These are phyloP conservation scores for Coprinopsis marcescibilis DNA, from an alignment of 768 basidiomycete species.

Conservation along the genomic window DNA sequence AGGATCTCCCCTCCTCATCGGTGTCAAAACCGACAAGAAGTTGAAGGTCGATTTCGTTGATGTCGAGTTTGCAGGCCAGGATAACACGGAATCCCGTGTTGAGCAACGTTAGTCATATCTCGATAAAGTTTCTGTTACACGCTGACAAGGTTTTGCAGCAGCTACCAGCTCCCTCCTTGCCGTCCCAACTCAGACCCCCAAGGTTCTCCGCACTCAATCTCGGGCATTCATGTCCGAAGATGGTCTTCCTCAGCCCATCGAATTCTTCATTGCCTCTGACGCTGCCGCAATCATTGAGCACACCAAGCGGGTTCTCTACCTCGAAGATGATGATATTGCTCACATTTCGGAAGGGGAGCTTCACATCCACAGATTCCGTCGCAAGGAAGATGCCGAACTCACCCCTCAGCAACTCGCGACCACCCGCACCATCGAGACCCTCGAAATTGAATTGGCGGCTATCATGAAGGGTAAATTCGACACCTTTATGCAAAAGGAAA, in stretches of 20 bases:
- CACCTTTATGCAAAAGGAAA: constrained; percentile 99
- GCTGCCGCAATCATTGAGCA: constrained; percentile 96
- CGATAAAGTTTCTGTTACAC: constrained; percentile 1
- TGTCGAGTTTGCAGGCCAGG: constrained; percentile 86
- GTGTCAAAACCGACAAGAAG: constrained; percentile 99
- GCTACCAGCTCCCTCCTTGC: constrained; percentile 53
- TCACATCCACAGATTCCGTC: constrained; percentile 96
- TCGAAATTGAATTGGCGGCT: constrained; percentile 98
- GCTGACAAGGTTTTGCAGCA: constrained; percentile 40
- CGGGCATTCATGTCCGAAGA: constrained; percentile 99
- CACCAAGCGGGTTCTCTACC: constrained; percentile 97
- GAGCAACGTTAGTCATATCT: constrained; percentile 33
- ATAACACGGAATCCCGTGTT: constrained; percentile 37
- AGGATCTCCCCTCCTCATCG: constrained; percentile 92
- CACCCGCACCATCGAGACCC: constrained; percentile 94
- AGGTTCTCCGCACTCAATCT: constrained; percentile 89
- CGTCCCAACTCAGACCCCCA: constrained; percentile 59
- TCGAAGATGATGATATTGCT: constrained; percentile 98
- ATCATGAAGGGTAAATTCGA: constrained; percentile 99
- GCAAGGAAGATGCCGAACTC: constrained; percentile 67
- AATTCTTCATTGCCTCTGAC: constrained; percentile 99
- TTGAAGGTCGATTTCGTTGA: constrained; percentile 99
- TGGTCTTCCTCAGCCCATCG: constrained; percentile 96
- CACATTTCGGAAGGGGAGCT: constrained; percentile 96
- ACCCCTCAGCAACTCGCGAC: constrained; percentile 56